These are phyloP conservation scores for Auriscalpium vulgare DNA, from an alignment of 768 basidiomycete species.

Conservation along the genomic window DNA sequence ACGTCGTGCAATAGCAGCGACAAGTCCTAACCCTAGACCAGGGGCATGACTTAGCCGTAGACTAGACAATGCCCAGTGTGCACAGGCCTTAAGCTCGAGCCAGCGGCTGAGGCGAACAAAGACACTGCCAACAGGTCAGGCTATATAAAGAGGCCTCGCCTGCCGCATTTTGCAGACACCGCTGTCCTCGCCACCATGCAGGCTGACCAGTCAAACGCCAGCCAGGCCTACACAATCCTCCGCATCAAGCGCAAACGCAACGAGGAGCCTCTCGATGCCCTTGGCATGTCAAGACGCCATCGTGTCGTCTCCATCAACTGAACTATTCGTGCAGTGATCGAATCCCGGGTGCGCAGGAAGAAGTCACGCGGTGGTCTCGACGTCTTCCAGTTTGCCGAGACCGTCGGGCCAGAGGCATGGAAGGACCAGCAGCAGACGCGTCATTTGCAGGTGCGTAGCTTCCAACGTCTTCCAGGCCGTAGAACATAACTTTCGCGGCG, in stretches of 20 bases:
- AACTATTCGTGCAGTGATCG: constrained; percentile 43
- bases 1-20: no score
- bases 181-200: not conserved
- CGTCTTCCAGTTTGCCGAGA: constrained; percentile 77
- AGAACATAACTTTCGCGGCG: no score
- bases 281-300: constrained; percentile 40
- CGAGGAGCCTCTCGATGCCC: constrained; percentile 75
- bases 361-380: constrained; percentile 47
- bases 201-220: constrained; percentile 3
- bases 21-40: no score
- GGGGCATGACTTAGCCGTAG: no score
- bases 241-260: constrained; percentile 79
- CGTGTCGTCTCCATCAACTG: not conserved
- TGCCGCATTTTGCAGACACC: not conserved
- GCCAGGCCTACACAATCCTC: constrained; percentile 57
- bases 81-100: no score
- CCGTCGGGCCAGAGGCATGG: constrained; percentile 66
- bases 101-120: no score
- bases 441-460: constrained; percentile 49
- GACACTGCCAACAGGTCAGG: not conserved
- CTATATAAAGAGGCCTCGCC: not conserved
- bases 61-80: no score
- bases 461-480: no score
- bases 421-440: constrained; percentile 48
- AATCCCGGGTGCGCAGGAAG: constrained; percentile 52